Conservation (phyloP, 495 filamentous ascomycete species). For the Letharia lupina region DNA sequence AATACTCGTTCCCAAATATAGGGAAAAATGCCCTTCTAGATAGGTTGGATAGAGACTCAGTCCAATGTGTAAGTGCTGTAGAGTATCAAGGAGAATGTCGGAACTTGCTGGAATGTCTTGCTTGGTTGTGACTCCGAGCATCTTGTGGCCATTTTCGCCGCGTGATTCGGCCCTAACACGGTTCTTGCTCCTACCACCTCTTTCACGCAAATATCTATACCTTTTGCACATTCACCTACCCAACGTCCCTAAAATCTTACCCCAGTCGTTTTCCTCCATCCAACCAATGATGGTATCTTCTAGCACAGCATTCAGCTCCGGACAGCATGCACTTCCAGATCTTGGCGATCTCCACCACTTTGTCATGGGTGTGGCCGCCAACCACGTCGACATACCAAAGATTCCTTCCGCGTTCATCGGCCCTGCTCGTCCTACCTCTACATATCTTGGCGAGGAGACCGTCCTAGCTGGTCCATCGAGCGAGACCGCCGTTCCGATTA, state of each 20-base stretch:
- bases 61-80: background rate
- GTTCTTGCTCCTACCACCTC: background rate
- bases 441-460: background rate
- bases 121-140: background rate
- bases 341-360: background rate
- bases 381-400: background rate
- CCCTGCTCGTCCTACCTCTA: background rate
- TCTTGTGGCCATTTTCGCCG: background rate
- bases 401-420: background rate
- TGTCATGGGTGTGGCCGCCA: background rate
- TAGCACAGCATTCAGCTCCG: background rate
- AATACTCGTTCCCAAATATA: too few relatives aligned
- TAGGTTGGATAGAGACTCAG: too few relatives aligned
- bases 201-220: background rate
- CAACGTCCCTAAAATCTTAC: background rate
- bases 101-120: background rate
- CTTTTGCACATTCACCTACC: background rate
- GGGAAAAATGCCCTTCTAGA: too few relatives aligned
- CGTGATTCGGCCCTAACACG: background rate
- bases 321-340: background rate
- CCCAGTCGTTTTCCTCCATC: background rate
- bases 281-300: background rate
- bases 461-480: background rate
- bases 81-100: background rate
- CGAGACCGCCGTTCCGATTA: background rate